A percentile compares a stretch with the other conserved stretches of the same genome.
Evolutionary conservation across 1,284 basidiomycete species (phyloP).

Genomic region (Sphaerobolus stellatus): DNA sequence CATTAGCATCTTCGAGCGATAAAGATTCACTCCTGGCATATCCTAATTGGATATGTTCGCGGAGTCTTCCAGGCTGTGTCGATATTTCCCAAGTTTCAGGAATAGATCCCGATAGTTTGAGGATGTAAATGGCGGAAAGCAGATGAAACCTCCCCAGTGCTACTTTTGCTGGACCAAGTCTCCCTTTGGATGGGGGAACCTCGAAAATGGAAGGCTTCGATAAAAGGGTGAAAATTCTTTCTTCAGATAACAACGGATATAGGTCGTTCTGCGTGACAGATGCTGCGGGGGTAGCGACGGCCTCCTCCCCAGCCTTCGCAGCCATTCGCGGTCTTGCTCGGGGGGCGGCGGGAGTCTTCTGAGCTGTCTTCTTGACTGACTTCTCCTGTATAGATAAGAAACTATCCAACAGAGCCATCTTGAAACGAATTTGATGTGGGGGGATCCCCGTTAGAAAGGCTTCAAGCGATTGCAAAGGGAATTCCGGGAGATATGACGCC

Average conservation of each 20-base stretch:
- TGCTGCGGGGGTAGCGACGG: no score
- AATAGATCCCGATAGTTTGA: no score
- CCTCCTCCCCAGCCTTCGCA: constrained; percentile 2
- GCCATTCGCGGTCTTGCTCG: constrained; percentile 3
- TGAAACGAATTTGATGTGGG: constrained; percentile 5
- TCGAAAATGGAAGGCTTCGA: background rate
- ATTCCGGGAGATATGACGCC: background rate
- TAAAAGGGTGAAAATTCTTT: constrained; percentile 3
- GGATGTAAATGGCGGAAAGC: constrained; percentile 5
- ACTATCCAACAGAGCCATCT: constrained; percentile 1
- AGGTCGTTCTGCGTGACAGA: constrained; percentile 1
- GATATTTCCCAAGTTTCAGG: no score
- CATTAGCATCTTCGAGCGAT: no score
- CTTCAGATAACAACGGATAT: constrained; percentile 7
- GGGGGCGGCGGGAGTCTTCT: background rate
- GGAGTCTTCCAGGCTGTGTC: no score
- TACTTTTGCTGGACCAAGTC: background rate
- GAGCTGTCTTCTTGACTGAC: background rate
- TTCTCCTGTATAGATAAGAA: background rate
- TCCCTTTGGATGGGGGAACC: background rate
- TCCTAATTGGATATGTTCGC: no score
- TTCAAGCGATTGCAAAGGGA: background rate
- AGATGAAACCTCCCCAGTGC: constrained; percentile 8
- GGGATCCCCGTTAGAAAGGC: constrained; percentile 1
- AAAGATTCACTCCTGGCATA: no score